Evolutionary conservation across 768 basidiomycete species (phyloP).

Genomic region (Tricholoma flavovirens): DNA sequence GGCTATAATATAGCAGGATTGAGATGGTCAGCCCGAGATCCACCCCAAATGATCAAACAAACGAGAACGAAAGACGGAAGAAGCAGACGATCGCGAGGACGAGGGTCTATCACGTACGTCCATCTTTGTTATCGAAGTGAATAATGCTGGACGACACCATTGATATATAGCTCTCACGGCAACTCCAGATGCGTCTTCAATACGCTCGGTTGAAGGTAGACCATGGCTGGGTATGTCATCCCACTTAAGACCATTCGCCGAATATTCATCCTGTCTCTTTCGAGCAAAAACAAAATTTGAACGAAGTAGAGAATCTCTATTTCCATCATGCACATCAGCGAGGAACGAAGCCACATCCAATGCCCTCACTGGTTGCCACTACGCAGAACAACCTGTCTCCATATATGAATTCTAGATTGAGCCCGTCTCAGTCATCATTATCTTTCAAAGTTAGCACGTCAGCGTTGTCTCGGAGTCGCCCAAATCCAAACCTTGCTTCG

Average conservation of each 20-base stretch:
- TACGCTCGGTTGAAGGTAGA: conserved; percentile 78
- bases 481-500: conserved; percentile 1
- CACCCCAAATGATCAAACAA: conserved; percentile 21
- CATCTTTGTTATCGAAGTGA: neutral
- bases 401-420: conserved; percentile 1
- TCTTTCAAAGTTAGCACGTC: conserved; percentile 20
- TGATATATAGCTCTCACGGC: conserved; percentile 52
- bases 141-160: neutral
- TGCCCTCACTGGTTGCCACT: conserved; percentile 19
- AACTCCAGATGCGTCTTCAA: conserved; percentile 68
- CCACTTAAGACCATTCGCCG: neutral
- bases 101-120: conserved; percentile 52
- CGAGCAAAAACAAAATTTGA: conserved; percentile 72
- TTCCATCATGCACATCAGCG: conserved; percentile 64
- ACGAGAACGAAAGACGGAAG: conserved; percentile 38
- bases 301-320: conserved; percentile 80
- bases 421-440: conserved; percentile 22
- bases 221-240: conserved; percentile 64
- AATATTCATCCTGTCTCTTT: neutral
- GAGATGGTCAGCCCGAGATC: conserved; percentile 31
- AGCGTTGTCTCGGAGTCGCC: conserved; percentile 6
- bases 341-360: conserved; percentile 26
- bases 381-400: conserved; percentile 17
- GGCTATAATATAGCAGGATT: neutral
- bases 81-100: conserved; percentile 50